Percentiles rank a stretch among this genome's conserved stretches.
phyloP scores from a whole-genome alignment of 2,329 filamentous ascomycete species.

The Rutstroemia sp. region DNA sequence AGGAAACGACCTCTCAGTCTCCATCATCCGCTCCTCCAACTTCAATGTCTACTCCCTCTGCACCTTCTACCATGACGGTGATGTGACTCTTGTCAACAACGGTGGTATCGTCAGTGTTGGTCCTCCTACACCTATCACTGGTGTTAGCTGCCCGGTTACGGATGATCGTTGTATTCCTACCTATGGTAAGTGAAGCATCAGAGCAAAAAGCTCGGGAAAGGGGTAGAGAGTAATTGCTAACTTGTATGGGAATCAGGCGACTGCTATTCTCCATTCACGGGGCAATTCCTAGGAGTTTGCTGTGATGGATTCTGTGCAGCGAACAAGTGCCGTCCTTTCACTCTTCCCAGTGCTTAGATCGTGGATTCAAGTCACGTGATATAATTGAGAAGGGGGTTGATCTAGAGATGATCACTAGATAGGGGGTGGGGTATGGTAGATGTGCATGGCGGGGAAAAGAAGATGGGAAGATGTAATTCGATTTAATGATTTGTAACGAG shows the following conservation, averaged over 20 bases:
- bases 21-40: slow-evolving; percentile 7
- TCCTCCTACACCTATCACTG: neutral
- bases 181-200: neutral
- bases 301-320: slow-evolving; percentile 7
- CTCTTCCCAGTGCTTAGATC: too few species aligned
- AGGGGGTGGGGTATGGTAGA: too few species aligned
- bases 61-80: neutral
- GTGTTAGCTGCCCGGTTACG: neutral
- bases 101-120: slow-evolving; percentile 3
- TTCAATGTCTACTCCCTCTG: slow-evolving; percentile 2
- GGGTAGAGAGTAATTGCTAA: neutral
- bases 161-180: slow-evolving; percentile 3
- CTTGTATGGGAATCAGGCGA: neutral
- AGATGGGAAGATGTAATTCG: too few species aligned
- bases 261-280: neutral
- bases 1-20: slow-evolving; percentile 5
- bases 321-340: slow-evolving; percentile 7
- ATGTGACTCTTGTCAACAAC: neutral
- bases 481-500: too few species aligned
- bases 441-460: too few species aligned
- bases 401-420: too few species aligned
- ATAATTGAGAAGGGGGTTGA: too few species aligned
- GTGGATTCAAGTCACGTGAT: too few species aligned
- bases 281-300: slow-evolving; percentile 1
- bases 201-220: neutral